These are phyloP conservation scores for Syzygium oleosum DNA, from an alignment of 345 rosid genomes.

Conservation along the genomic window DNA sequence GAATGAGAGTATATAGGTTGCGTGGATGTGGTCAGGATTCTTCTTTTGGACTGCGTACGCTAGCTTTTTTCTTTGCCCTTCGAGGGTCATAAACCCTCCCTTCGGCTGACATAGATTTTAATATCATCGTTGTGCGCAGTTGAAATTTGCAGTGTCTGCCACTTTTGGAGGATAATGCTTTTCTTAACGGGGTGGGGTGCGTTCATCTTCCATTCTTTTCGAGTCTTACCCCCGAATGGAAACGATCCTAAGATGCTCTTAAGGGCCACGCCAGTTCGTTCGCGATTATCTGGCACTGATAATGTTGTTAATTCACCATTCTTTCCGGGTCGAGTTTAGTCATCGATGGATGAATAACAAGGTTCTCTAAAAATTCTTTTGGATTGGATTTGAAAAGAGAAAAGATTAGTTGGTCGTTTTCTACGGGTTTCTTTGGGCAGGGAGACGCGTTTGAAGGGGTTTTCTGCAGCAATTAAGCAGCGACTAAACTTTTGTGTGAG, in stretches of 20 bases:
- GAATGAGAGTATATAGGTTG: conserved; percentile 19
- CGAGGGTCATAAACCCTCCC: neutral
- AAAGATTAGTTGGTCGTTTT: neutral
- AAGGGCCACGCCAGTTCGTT: neutral
- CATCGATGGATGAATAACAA: neutral
- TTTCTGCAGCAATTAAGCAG: neutral
- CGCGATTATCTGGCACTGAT: neutral
- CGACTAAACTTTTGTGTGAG: neutral
- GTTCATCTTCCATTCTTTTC: neutral
- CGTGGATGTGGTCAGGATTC: conserved; percentile 31
- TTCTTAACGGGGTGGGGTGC: neutral
- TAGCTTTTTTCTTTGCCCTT: conserved; percentile 8
- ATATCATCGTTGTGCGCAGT: neutral
- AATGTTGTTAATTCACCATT: neutral
- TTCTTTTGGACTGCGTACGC: conserved; percentile 55
- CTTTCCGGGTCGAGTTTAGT: neutral
- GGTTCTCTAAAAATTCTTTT: neutral
- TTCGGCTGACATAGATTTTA: neutral
- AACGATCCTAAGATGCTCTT: neutral
- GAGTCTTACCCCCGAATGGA: neutral
- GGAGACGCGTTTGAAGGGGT: too few relatives aligned
- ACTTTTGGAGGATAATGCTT: neutral
- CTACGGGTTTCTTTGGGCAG: neutral
- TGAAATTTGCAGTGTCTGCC: neutral
- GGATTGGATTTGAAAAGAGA: neutral